phyloP scores from a whole-genome alignment of 1,284 basidiomycete genomes.

The Xanthoconium separans region DNA sequence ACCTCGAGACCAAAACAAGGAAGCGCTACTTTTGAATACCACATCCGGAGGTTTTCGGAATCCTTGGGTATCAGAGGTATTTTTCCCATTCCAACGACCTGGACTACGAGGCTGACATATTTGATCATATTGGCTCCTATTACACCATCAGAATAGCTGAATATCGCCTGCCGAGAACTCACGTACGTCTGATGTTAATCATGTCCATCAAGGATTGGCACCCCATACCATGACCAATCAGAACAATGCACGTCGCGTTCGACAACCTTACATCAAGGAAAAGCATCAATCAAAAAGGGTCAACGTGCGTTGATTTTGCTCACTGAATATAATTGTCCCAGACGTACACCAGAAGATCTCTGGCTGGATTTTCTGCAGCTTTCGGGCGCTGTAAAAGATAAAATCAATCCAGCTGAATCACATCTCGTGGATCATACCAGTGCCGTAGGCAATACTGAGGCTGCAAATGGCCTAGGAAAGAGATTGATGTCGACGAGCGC shows the following conservation, averaged over 20 bases:
- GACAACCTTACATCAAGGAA: conserved; percentile 52
- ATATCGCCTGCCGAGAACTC: background rate
- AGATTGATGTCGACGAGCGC: conserved; percentile 89
- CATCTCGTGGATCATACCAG: conserved; percentile 30
- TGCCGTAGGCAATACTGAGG: conserved; percentile 28
- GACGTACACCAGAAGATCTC: conserved; percentile 73
- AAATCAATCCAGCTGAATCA: background rate
- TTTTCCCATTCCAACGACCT: conserved; percentile 70
- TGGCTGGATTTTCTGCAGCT: conserved; percentile 31
- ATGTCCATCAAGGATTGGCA: conserved; percentile 75
- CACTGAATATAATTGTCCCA: conserved; percentile 97
- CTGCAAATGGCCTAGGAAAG: conserved; percentile 60
- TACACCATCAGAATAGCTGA: conserved; percentile 2
- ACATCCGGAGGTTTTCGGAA: conserved; percentile 49
- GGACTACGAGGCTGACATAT: conserved; percentile 68
- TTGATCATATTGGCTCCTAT: conserved; percentile 54
- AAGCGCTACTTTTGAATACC: conserved; percentile 60
- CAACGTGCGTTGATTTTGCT: conserved; percentile 22
- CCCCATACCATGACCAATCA: conserved; percentile 88
- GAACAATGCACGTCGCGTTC: conserved; percentile 65
- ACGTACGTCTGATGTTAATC: conserved; percentile 65
- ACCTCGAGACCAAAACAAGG: background rate
- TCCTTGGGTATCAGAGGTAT: conserved; percentile 55
- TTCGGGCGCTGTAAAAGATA: conserved; percentile 24
- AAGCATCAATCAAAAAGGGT: background rate